Evolutionary conservation across 257 asterid genomes (phyloP), one percentile per base, ranked within the genome.

Genomic region (Pogostemon cablin): DNA sequence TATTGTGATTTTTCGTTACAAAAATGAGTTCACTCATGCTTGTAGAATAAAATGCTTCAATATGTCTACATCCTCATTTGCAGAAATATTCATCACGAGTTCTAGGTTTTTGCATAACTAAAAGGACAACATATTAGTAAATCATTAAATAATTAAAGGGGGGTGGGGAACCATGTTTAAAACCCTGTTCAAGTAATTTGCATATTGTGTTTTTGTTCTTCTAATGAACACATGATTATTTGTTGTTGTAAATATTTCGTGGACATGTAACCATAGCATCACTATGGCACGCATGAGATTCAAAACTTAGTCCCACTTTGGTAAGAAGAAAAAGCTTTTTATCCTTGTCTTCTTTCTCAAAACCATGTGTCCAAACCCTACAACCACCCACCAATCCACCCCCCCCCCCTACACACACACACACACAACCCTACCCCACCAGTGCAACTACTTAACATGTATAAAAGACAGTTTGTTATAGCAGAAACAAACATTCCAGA

Each of bases 401-500:
- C 8, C 49, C 34, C 34, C 44, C 3, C 64, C 5, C n/a, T 15
- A 10, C 12, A 52, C 17, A 7, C 52, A 10, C 12, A 52, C 17
- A 7, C 2, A 6, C 3, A 6, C 6, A 15, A 15, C 65, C 32
- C 32, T 20, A 8, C 64, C 10, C n/a, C 52, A 9, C 12, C 7
- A 52, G 7, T 0, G 25, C 7, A 54, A 6, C 60, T 2, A 8
- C 11, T 54, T 9, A 52, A 7, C 7, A 4, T 75, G 76, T 72
- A 74, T 56, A 39, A 47, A 68, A 41, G 56, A 25, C 32, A 63
- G 66, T 71, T 69, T 65, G 39, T 73, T 68, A 4, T 8, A 65
- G n/a, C 49, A 37, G 62, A 67, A 52, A 67, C 71, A 62, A 25
- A 34, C 11, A 62, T 37, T 40, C 49, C 25, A 20, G 47, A 15